A percentile compares a stretch with the other conserved stretches of the same genome.
These are phyloP conservation scores for Aspergillus neotritici DNA, from an alignment of 2,329 filamentous ascomycete genomes.

Conservation along the genomic window DNA sequence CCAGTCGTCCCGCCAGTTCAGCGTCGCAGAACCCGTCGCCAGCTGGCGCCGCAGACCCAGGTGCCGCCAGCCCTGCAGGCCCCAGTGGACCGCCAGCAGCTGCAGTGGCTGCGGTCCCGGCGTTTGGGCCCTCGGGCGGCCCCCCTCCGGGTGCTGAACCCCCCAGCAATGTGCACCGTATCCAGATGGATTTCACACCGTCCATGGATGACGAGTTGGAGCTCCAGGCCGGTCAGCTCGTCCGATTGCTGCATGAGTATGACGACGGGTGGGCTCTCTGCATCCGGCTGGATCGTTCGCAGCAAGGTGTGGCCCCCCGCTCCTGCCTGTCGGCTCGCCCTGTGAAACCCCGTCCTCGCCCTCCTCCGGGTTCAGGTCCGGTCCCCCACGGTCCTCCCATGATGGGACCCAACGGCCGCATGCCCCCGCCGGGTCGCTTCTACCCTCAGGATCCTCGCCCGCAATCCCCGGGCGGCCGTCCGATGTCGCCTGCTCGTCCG, in stretches of 20 bases:
- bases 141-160: slow-evolving; percentile 38
- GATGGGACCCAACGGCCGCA: slow-evolving; percentile 31
- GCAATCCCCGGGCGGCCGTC: slow-evolving; percentile 16
- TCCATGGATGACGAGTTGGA: slow-evolving; percentile 89
- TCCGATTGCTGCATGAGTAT: slow-evolving; percentile 88
- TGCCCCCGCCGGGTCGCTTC: slow-evolving; percentile 30
- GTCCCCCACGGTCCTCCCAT: slow-evolving; percentile 29
- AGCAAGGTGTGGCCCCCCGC: slow-evolving; percentile 87
- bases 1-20: slow-evolving; percentile 17
- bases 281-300: slow-evolving; percentile 79
- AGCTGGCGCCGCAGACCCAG: slow-evolving; percentile 16
- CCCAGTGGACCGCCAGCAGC: slow-evolving; percentile 15
- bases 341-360: slow-evolving; percentile 69
- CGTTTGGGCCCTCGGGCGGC: slow-evolving; percentile 12
- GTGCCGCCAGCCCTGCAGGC: slow-evolving; percentile 21
- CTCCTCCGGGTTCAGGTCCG: slow-evolving; percentile 28
- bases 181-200: slow-evolving; percentile 89
- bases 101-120: slow-evolving; percentile 10
- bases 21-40: slow-evolving; percentile 19
- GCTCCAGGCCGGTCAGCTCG: slow-evolving; percentile 72
- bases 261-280: slow-evolving; percentile 98
- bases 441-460: slow-evolving; percentile 25
- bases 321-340: slow-evolving; percentile 90
- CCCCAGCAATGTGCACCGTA: slow-evolving; percentile 72
- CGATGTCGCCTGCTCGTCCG: slow-evolving; percentile 29